A percentile compares a stretch with the other conserved stretches of the same genome.
phyloP scores from a whole-genome alignment of 2,329 filamentous ascomycete genomes.

The Chaetoscypha palmicola region DNA sequence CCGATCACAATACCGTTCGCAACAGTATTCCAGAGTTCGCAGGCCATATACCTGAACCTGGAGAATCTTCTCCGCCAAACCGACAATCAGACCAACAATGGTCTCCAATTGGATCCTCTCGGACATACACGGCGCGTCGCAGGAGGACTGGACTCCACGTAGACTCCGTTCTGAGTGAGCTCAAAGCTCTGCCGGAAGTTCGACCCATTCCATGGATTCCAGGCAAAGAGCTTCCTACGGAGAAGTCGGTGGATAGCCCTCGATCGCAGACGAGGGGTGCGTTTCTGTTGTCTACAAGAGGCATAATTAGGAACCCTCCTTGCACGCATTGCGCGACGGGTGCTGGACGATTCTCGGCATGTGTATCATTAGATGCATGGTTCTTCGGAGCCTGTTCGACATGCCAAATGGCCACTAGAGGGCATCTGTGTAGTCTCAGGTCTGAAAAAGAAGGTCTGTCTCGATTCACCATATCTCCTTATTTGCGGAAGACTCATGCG shows the following conservation, averaged over 20 bases:
- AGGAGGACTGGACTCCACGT: neutral
- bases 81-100: neutral
- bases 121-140: slow-evolving; percentile 1
- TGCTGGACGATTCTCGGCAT: slow-evolving; percentile 18
- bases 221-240: slow-evolving; percentile 17
- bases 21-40: neutral
- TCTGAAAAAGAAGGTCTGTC: slow-evolving; percentile 11
- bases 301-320: slow-evolving; percentile 14
- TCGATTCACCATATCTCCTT: too few species aligned
- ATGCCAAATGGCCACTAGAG: slow-evolving; percentile 21
- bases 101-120: neutral
- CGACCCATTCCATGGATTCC: slow-evolving; percentile 20
- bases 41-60: neutral
- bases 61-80: neutral
- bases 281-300: slow-evolving; percentile 18
- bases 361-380: slow-evolving; percentile 18
- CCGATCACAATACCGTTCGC: neutral
- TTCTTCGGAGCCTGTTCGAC: slow-evolving; percentile 24
- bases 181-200: slow-evolving; percentile 19
- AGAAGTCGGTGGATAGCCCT: slow-evolving; percentile 15
- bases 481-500: too few species aligned
- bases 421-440: slow-evolving; percentile 19
- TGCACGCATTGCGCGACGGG: slow-evolving; percentile 18
- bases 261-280: slow-evolving; percentile 20
- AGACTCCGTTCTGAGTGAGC: slow-evolving; percentile 11